A percentile compares a stretch with the other conserved stretches of the same genome.
Evolutionary conservation across 2,329 filamentous ascomycete species (phyloP).

Genomic region (Alternaria postmessia): DNA sequence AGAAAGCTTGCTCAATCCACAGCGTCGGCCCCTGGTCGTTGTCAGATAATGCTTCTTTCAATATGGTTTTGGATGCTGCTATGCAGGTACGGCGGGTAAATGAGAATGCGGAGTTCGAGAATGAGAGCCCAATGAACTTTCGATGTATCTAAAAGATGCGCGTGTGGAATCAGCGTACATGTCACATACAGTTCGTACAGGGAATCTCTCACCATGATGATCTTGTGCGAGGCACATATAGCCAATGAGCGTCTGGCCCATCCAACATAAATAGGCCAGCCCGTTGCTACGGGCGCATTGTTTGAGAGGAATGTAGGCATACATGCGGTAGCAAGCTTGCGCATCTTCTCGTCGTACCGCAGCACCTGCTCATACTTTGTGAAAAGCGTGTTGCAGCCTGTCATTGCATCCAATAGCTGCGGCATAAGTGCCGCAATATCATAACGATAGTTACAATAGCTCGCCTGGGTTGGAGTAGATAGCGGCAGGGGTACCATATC

Average conservation of each 20-base stretch:
- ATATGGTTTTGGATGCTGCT: conserved; percentile 52
- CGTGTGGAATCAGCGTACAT: background rate
- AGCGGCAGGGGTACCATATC: conserved; percentile 19
- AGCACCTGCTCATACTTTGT: conserved; percentile 54
- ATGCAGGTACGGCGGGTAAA: conserved; percentile 53
- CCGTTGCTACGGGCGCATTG: conserved; percentile 38
- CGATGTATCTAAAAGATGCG: conserved; percentile 42
- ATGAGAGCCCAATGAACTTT: conserved; percentile 50
- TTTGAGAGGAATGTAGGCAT: conserved; percentile 45
- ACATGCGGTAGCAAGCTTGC: conserved; percentile 45
- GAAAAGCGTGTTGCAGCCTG: conserved; percentile 47
- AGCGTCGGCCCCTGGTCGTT: conserved; percentile 46
- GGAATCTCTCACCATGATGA: conserved; percentile 46
- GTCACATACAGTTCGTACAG: background rate
- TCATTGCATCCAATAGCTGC: conserved; percentile 47
- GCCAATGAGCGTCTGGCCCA: conserved; percentile 52
- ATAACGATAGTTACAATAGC: conserved; percentile 48
- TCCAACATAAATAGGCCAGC: conserved; percentile 49
- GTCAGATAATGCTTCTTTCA: conserved; percentile 47
- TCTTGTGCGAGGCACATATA: conserved; percentile 51
- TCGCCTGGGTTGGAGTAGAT: conserved; percentile 41
- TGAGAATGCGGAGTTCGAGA: conserved; percentile 49
- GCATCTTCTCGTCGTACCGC: conserved; percentile 49
- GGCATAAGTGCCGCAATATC: conserved; percentile 52
- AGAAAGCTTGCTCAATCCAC: conserved; percentile 55